phyloP scores from a whole-genome alignment of 2,329 filamentous ascomycete species.

The Epichloe glyceriae region DNA sequence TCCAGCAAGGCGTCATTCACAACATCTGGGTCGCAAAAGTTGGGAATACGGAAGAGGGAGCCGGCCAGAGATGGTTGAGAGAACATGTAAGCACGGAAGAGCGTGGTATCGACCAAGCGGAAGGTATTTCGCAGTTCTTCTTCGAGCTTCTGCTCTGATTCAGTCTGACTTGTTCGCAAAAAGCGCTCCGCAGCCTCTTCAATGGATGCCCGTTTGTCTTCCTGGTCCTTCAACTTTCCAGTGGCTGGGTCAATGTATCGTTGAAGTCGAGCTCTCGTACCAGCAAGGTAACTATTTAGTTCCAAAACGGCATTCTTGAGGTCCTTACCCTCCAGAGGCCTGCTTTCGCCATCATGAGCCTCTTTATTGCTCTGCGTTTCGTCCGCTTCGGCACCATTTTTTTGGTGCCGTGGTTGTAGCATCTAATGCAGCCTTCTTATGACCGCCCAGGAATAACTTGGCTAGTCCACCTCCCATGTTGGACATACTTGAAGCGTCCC shows the following conservation, averaged over 20 bases:
- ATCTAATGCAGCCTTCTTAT: constrained; percentile 35
- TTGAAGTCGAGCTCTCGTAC: constrained; percentile 58
- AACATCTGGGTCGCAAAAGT: constrained; percentile 92
- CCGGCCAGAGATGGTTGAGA: constrained; percentile 73
- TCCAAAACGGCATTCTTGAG: constrained; percentile 70
- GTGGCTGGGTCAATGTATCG: constrained; percentile 49
- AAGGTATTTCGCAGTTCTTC: constrained; percentile 64
- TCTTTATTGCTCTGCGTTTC: constrained; percentile 43
- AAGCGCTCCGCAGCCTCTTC: constrained; percentile 43
- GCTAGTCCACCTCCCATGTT: constrained; percentile 35
- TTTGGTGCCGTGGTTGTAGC: constrained; percentile 48
- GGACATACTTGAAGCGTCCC: constrained; percentile 20
- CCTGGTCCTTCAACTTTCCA: constrained; percentile 44
- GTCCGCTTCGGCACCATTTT: constrained; percentile 38
- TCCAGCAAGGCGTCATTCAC: constrained; percentile 89
- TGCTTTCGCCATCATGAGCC: constrained; percentile 28
- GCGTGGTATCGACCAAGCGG: constrained; percentile 77
- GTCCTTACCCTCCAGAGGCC: constrained; percentile 63
- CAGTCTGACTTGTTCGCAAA: constrained; percentile 32
- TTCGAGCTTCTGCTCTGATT: constrained; percentile 50
- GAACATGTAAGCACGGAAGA: constrained; percentile 94
- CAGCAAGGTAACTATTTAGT: constrained; percentile 76
- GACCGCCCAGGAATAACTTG: constrained; percentile 37
- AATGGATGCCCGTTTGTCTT: constrained; percentile 28
- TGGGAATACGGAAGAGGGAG: constrained; percentile 85